Base-by-base conservation (phyloP, 164 flowering plant genomes). In the Liquidambar formosana region DNA sequence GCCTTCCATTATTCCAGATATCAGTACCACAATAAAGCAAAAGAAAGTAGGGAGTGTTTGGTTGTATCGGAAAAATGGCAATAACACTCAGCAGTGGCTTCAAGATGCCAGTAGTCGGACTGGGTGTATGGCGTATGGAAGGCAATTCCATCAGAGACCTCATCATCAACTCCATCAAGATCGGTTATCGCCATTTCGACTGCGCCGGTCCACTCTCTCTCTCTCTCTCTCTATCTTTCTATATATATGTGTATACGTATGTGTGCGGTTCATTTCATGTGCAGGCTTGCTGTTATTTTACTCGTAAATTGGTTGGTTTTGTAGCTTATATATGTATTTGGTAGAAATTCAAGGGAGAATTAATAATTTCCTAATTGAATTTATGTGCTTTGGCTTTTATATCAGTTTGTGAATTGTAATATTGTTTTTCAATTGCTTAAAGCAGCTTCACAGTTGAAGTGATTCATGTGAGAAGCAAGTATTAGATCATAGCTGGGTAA, bases 151-250 rank as follows among this genome's bases (percentile, higher is more conserved):
- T 89, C 67, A 85, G 77, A 71, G 81, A 86, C 73, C 85, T 93
- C 69, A 72, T 93, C 73, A 46, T 84, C 77, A 81, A 81, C 69
- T 82, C 97, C 71, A 83, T 93, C 77, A 84, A 86, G 38, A 77
- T 91, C 57, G 97, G 98, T n/a, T 93, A 93, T 75, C 97, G 97
- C 68, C 97, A 93, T 70, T 87, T 93, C 67, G 98, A 93, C 73
- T 91, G 96, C 60, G 98, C 98, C 22, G 95, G 95, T 91, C 77
- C 43, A 6, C 38, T 59, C 56, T 33, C 69, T 54, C 47, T 54
- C 60, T 14, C 57, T 52, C 64, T 26, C 21, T 52, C 61, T 43
- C 46, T 10, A 43, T 47, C 38, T 57, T 49, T 44, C 23, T 56
- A 44, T 18, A 33, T 18, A 28, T 27, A 19, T 14, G 12, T n/a